A percentile compares a stretch with the other conserved stretches of the same genome.
phyloP scores from a whole-genome alignment of 805 yeast species.

The Wickerhamomyces strasburgensis region DNA sequence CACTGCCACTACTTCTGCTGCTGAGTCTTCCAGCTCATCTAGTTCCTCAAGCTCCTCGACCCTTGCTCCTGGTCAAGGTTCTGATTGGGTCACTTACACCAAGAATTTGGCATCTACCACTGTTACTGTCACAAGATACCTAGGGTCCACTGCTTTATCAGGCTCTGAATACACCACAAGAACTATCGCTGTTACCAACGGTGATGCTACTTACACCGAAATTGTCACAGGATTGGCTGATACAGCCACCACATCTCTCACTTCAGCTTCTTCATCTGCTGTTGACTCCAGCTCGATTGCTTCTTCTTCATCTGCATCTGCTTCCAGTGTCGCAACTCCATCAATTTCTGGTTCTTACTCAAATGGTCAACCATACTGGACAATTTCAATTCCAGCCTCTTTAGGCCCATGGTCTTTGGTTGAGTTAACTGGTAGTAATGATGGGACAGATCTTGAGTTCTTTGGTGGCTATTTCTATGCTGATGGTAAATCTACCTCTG shows the following conservation, averaged over 20 bases:
- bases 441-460: neutral
- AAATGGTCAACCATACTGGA: slow-evolving; percentile 1
- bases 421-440: neutral
- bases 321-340: neutral
- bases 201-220: slow-evolving; percentile 4
- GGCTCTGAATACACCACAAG: slow-evolving; percentile 1
- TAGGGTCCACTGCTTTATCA: slow-evolving; percentile 1
- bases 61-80: too few relatives aligned
- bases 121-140: slow-evolving; percentile 4
- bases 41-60: too few relatives aligned
- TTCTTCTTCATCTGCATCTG: neutral
- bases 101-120: slow-evolving; percentile 5
- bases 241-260: too few relatives aligned
- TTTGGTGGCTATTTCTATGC: neutral
- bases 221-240: slow-evolving; percentile 1
- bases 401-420: slow-evolving; percentile 1
- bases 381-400: neutral
- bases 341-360: neutral
- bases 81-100: slow-evolving; percentile 15
- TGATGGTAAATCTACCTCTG: neutral
- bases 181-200: slow-evolving; percentile 3
- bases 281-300: neutral
- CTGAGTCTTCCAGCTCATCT: neutral
- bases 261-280: too few relatives aligned
- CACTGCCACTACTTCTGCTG: too few relatives aligned